Base-by-base conservation (phyloP, 208 protist species). In the Leishmania major region DNA sequence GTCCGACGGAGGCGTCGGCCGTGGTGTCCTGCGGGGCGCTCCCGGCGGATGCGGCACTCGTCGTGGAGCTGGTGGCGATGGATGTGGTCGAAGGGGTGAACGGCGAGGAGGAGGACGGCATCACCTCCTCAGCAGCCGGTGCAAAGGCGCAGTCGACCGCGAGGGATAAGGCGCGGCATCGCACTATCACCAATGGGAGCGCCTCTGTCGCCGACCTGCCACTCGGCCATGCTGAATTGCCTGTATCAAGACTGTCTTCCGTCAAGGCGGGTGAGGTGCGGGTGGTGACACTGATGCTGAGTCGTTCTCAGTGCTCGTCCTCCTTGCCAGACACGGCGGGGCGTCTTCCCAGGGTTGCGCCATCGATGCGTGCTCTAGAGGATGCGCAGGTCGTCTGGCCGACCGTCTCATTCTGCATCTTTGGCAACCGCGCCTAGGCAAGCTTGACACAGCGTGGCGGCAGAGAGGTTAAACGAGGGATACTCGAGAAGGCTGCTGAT, bases 381-480 rank as follows among this genome's bases (percentile, higher is more conserved):
- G 2, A 6, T 72, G 49, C 79, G 0, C 70, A 59, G 37, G 28
- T 3, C 60, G n/a, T 79, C 0, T 67, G 8, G 22, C 78, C 87
- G 8, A 87, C 76, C 45, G 75, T 94, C 3, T 92, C 91, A 15
- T 86, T 94, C 43, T 89, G 85, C 47, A 81, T 92, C 53, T 82
- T 92, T 37, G 89, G 87, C 22, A 75, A 81, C 37, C 84, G 86
- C 28, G 55, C 11, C 22, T 84, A 83, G 40, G 37, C 51, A 35
- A 17, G 13, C 51, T 77, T 10, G 8, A 3, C 31, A n/a, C 19
- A 43, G 5, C 5, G 40, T 22, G n/a, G 31, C 51, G 6, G 53
- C 19, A 62, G 17, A n/a, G 53, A 13, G 1, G 31, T 31, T 4
- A 1, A 45, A 45, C 28, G 25, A 5, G 25, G 5, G 37, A 37